Evolutionary conservation across 108 stramenopile genomes (phyloP).

Genomic region (Aureococcus anophagefferens): DNA sequence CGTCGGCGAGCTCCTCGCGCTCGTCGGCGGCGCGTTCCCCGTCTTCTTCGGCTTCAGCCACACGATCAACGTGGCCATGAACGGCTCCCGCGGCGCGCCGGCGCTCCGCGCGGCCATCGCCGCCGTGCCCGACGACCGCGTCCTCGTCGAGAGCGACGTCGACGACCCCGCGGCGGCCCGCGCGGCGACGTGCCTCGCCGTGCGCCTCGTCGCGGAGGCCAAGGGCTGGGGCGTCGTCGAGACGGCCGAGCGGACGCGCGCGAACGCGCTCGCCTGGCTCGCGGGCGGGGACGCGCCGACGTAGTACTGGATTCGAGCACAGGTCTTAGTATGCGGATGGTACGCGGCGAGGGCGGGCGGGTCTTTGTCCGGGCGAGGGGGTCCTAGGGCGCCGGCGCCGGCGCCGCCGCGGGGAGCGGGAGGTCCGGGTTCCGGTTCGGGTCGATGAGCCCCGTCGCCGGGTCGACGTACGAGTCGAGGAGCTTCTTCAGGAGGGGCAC

Average conservation of each 20-base stretch:
- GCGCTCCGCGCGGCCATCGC: constrained; percentile 44
- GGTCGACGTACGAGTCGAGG: too few relatives aligned
- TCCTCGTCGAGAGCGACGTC: constrained; percentile 70
- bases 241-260: constrained; percentile 26
- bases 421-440: too few relatives aligned
- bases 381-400: too few relatives aligned
- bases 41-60: constrained; percentile 75
- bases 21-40: constrained; percentile 33
- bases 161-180: constrained; percentile 46
- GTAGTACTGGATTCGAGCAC: too few relatives aligned
- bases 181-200: constrained; percentile 59
- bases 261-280: constrained; percentile 46
- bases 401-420: too few relatives aligned
- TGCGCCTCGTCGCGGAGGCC: constrained; percentile 52
- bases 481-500: too few relatives aligned
- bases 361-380: too few relatives aligned
- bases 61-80: constrained; percentile 59
- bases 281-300: too few relatives aligned
- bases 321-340: too few relatives aligned
- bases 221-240: constrained; percentile 23
- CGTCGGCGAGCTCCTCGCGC: constrained; percentile 49
- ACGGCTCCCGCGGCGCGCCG: constrained; percentile 51
- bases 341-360: too few relatives aligned
- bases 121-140: constrained; percentile 51
- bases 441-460: too few relatives aligned